These are phyloP conservation scores for Spathaspora sp. DNA, from an alignment of 1,139 yeast genomes.

Conservation along the genomic window DNA sequence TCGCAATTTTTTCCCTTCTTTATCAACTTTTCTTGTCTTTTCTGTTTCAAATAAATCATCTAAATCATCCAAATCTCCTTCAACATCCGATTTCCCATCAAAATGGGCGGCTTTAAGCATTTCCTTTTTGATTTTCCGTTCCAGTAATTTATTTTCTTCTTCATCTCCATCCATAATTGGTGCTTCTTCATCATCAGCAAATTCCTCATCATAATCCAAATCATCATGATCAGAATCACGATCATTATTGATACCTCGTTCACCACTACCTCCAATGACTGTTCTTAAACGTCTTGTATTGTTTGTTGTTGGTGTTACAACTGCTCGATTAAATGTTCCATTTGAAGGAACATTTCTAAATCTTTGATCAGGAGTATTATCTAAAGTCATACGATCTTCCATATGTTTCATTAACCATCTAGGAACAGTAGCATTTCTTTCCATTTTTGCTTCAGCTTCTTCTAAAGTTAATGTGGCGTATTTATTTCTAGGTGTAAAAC, in stretches of 20 bases:
- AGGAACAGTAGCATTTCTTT: constrained; percentile 73
- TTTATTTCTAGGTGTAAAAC: constrained; percentile 89
- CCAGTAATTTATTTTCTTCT: constrained; percentile 89
- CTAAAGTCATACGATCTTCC: constrained; percentile 57
- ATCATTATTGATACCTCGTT: constrained; percentile 28
- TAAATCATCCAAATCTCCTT: constrained; percentile 54
- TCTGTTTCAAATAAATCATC: constrained; percentile 65
- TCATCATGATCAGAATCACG: constrained; percentile 87
- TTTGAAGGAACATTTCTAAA: constrained; percentile 32
- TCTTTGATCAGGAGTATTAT: constrained; percentile 48
- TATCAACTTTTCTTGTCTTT: constrained; percentile 73
- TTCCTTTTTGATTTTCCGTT: constrained; percentile 83
- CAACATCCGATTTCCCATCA: constrained; percentile 60
- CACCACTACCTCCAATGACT: constrained; percentile 49
- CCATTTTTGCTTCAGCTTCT: constrained; percentile 96
- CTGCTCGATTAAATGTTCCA: constrained; percentile 5
- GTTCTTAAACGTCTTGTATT: constrained; percentile 48
- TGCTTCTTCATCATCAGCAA: constrained; percentile 98
- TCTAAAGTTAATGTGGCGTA: constrained; percentile 92
- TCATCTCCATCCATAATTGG: constrained; percentile 97
- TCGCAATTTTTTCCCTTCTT: constrained; percentile 84
- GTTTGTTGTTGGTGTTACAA: neutral
- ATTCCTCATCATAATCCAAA: constrained; percentile 92
- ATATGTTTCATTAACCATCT: constrained; percentile 96
- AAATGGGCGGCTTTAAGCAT: constrained; percentile 83